Evolutionary conservation across 306 rosid genomes (phyloP), one percentile per base, ranked within the genome.

Genomic region (Quercus dentata): DNA sequence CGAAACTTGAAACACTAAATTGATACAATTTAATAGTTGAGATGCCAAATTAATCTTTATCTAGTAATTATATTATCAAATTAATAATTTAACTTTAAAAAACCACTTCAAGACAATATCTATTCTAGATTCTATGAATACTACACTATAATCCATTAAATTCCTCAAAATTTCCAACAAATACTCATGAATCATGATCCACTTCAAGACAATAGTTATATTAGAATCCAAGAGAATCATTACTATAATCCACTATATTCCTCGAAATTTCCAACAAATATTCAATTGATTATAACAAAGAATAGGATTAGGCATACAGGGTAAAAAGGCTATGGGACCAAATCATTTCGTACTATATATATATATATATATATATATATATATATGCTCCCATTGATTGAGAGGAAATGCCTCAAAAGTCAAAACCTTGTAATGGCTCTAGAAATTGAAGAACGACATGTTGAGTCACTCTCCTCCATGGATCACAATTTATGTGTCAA

Each of bases 391-490:
- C 13, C 5, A 11, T n/a, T 23, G 6, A 5, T 27, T 62, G 33
- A 62, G 15, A 27, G n/a, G 35, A 27, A 62, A 62, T 8, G 69
- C 15, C 17, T 64, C 2, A 15, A 28, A 18, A 64, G 6, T 64
- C 2, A 15, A 28, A 18, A 64, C 5, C 15, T 30, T 14, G 18
- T 7, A 0, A 64, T 64, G 70, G 30, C 74, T 69, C 74, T 31
- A 44, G 33, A 38, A 38, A 20, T 69, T 69, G 74, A 44, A 69
- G 54, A 69, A 69, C 13, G 18, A 65, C 54, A n/a, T 69, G 74
- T 69, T 69, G 74, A 69, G 31, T 23, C 74, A 41, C 73, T 69
- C 54, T 69, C 63, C 63, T 5, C 73, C 4, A n/a, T n/a, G 55
- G 55, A 52, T 7, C 12, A 46, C 9, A 12, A n/a, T n/a, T 35